Evolutionary conservation across 306 rosid species (phyloP), one percentile per base, ranked within the genome.

Genomic region (Casuarina cunninghamiana): DNA sequence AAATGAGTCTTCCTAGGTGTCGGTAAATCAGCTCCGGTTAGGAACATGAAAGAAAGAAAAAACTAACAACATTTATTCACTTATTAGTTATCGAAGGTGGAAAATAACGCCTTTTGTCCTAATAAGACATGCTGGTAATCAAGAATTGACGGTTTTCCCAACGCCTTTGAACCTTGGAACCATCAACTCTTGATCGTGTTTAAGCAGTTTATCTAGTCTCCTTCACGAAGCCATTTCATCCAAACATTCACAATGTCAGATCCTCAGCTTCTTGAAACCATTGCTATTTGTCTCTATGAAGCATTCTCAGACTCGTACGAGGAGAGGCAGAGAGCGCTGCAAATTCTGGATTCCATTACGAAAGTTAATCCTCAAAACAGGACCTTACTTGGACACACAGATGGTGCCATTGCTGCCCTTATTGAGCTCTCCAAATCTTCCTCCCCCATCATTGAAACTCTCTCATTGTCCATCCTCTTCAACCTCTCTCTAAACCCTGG

Each of bases 401-500:
- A 90, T 35, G 90, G 85, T 71, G 91, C 90, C 48, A 83, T 92
- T 61, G 58, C 86, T n/a, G 63, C 71, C 51, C 60, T 94, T 11
- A 87, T 87, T 16, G 11, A 75, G 26, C 93, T 92, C 49, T 84
- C 92, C 71, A 90, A 79, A 45, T 75, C 97, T 45, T 45, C 92
- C 72, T 78, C 88, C 71, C 46, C 87, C n/a, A 60, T 37, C 12
- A 77, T 86, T 77, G 91, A 89, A 80, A 51, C 81, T 49, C 90
- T 94, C 13, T 88, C 92, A 19, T 65, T 92, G 81, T 76, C 93
- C 60, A 81, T 76, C 83, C 93, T 94, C 88, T 90, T 94, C 85
- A 94, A 94, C 66, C 93, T 92, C 3, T 94, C 98, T 70, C 81
- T 89, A 0, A 94, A 94, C 73, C 83, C 88, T 61, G 87, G 85